These are phyloP conservation scores for Pythium insidiosum DNA, from an alignment of 352 stramenopile species.

Conservation along the genomic window DNA sequence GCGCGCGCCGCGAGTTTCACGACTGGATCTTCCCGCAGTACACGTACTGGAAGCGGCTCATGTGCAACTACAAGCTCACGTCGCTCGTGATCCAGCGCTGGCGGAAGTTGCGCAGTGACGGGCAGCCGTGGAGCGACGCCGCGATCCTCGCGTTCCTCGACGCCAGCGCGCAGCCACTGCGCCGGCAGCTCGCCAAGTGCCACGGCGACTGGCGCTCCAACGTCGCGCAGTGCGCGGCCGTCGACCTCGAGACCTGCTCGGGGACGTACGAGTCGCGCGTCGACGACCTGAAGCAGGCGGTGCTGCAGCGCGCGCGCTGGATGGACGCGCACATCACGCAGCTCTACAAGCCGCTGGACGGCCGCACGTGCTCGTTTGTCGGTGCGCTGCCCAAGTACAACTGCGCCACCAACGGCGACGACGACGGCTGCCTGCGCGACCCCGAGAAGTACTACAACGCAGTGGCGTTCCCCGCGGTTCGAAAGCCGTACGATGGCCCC, in stretches of 20 bases:
- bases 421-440: constrained; percentile 46
- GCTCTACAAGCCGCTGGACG: constrained; percentile 58
- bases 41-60: constrained; percentile 73
- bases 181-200: constrained; percentile 50
- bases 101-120: constrained; percentile 41
- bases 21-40: constrained; percentile 74
- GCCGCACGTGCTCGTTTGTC: constrained; percentile 45
- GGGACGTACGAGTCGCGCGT: constrained; percentile 53
- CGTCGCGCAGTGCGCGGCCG: constrained; percentile 40
- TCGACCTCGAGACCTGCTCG: constrained; percentile 45
- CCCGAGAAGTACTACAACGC: constrained; percentile 53
- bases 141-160: constrained; percentile 45
- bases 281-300: constrained; percentile 26
- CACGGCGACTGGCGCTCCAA: constrained; percentile 37
- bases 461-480: constrained; percentile 42
- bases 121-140: constrained; percentile 42
- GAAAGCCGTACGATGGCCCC: constrained; percentile 35
- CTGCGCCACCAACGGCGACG: constrained; percentile 46
- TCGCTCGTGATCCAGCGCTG: constrained; percentile 69
- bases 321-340: constrained; percentile 65
- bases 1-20: constrained; percentile 38
- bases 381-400: constrained; percentile 62
- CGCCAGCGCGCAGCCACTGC: constrained; percentile 29
- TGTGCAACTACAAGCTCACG: constrained; percentile 73
- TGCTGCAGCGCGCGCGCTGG: constrained; percentile 48